These are phyloP conservation scores for Eutrema salsugineum DNA, from an alignment of 441 rosid species.

Conservation along the genomic window DNA sequence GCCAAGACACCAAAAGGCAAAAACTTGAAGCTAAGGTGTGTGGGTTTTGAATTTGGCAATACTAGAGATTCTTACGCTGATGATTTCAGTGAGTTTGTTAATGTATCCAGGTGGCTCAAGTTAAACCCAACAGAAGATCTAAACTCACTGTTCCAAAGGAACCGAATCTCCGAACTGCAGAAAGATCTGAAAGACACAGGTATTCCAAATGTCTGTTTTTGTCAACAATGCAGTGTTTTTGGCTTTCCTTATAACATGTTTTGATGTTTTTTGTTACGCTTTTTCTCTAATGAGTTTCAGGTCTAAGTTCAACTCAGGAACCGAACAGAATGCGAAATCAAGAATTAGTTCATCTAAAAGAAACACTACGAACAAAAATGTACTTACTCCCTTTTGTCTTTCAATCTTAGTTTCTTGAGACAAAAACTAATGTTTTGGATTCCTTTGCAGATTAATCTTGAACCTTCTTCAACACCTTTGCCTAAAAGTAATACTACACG, in stretches of 20 bases:
- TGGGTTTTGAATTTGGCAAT: slow-evolving; percentile 1
- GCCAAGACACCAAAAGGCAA: slow-evolving; percentile 43
- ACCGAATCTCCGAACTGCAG: slow-evolving; percentile 73
- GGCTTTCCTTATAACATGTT: not conserved
- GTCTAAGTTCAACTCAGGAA: slow-evolving; percentile 39
- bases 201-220: slow-evolving; percentile 2
- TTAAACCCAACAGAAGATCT: slow-evolving; percentile 32
- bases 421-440: not conserved
- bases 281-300: slow-evolving; percentile 36
- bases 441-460: slow-evolving; percentile 40
- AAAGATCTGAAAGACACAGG: slow-evolving; percentile 69
- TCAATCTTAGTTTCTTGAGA: not conserved
- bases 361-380: slow-evolving; percentile 55
- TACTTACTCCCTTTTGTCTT: slow-evolving; percentile 8
- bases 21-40: slow-evolving; percentile 55
- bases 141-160: slow-evolving; percentile 79
- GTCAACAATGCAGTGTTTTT: not conserved
- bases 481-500: slow-evolving; percentile 36
- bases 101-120: slow-evolving; percentile 42
- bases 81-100: not conserved
- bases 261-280: not conserved
- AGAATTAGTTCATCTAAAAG: slow-evolving; percentile 41
- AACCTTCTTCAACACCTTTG: slow-evolving; percentile 38
- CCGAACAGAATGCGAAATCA: slow-evolving; percentile 33
- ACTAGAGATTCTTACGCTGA: not conserved